Conservation (phyloP, 2,329 filamentous ascomycete species). For the Cercospora sesami region DNA sequence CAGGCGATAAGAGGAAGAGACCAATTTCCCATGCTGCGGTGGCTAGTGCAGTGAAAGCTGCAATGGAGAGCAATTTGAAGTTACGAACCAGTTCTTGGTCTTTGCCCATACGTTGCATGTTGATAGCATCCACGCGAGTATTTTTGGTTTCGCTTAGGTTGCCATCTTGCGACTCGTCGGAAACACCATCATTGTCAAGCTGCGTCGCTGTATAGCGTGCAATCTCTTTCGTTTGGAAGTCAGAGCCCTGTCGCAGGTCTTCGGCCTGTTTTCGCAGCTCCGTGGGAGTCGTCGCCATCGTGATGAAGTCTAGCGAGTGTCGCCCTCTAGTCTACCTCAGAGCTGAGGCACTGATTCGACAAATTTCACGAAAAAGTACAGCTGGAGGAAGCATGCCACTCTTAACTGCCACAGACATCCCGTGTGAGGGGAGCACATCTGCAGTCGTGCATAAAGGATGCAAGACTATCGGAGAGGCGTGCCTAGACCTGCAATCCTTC, state of each 20-base stretch:
- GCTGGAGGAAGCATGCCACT: background rate
- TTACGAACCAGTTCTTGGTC: conserved; percentile 24
- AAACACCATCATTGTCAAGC: background rate
- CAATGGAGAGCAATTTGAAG: conserved; percentile 26
- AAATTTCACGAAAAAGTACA: background rate
- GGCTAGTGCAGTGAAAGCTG: conserved; percentile 21
- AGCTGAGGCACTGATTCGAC: background rate
- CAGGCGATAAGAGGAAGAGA: conserved; percentile 1
- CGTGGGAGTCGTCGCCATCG: background rate
- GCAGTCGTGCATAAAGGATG: background rate
- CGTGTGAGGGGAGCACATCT: background rate
- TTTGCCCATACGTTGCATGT: conserved; percentile 28
- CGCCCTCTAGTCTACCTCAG: background rate
- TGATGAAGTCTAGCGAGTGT: background rate
- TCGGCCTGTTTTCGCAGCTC: background rate
- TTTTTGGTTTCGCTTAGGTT: conserved; percentile 8
- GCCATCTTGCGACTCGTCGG: conserved; percentile 1
- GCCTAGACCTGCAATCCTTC: background rate
- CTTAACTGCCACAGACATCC: background rate
- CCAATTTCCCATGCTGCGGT: conserved; percentile 26
- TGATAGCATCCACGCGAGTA: conserved; percentile 10
- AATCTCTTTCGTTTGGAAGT: background rate
- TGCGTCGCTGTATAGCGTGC: background rate
- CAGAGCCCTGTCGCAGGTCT: background rate
- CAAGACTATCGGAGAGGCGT: background rate